Percentiles rank a stretch among this genome's conserved stretches.
Evolutionary conservation across 2,329 filamentous ascomycete genomes (phyloP).

Genomic region (Colletotrichum orchidophilum): DNA sequence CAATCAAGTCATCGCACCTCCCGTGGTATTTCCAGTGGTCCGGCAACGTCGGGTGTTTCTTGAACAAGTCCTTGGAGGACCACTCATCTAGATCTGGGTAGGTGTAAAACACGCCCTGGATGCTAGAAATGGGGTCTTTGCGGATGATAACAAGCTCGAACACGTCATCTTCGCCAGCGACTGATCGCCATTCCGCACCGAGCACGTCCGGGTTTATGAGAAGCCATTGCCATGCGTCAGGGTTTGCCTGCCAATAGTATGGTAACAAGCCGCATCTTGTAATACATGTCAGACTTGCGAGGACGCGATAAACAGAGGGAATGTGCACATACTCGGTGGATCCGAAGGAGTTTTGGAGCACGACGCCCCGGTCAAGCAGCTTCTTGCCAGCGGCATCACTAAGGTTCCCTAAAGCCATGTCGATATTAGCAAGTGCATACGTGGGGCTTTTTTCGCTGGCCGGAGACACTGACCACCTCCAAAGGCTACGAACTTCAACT

Average conservation of each 20-base stretch:
- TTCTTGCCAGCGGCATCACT: neutral
- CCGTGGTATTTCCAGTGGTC: conserved; percentile 45
- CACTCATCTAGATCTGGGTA: conserved; percentile 47
- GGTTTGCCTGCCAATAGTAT: neutral
- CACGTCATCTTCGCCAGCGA: neutral
- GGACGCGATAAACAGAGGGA: too few relatives aligned
- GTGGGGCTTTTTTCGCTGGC: too few relatives aligned
- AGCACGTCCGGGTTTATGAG: neutral
- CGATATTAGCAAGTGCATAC: neutral
- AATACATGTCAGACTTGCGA: too few relatives aligned
- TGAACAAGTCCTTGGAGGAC: conserved; percentile 55
- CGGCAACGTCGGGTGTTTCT: conserved; percentile 46
- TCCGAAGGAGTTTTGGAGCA: neutral
- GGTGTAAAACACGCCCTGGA: conserved; percentile 48
- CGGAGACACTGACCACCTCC: neutral
- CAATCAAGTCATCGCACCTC: conserved; percentile 50
- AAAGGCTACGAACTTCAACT: neutral
- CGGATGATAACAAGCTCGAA: neutral
- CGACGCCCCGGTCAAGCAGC: neutral
- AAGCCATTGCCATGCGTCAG: neutral
- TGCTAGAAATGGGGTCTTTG: neutral
- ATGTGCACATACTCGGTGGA: neutral
- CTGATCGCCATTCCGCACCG: neutral
- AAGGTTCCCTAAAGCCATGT: neutral
- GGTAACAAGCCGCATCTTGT: neutral